phyloP scores from a whole-genome alignment of 768 basidiomycete species.

The Mycena floridula region DNA sequence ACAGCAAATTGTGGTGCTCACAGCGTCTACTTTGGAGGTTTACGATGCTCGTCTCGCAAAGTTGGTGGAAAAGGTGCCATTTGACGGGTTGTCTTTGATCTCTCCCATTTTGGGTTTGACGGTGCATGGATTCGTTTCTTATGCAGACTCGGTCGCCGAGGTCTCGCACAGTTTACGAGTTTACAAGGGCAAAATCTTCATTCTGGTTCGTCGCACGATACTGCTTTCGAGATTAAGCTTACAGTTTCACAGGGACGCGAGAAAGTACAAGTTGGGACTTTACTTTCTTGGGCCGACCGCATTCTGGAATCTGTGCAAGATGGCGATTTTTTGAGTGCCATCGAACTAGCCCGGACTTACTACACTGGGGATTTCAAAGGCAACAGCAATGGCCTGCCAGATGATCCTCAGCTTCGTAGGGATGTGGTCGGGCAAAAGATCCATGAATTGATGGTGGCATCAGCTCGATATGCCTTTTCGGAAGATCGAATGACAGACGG shows the following conservation, averaged over 20 bases:
- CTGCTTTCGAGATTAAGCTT: slow-evolving; percentile 4
- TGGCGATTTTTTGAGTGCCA: slow-evolving; percentile 87
- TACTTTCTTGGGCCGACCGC: slow-evolving; percentile 93
- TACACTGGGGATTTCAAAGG: slow-evolving; percentile 77
- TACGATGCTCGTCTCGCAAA: slow-evolving; percentile 55
- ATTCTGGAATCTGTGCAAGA: slow-evolving; percentile 76
- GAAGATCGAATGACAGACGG: slow-evolving; percentile 90
- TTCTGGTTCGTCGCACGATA: slow-evolving; percentile 55
- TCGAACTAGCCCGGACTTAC: slow-evolving; percentile 79
- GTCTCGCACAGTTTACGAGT: slow-evolving; percentile 67
- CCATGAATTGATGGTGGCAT: slow-evolving; percentile 80
- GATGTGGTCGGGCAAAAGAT: slow-evolving; percentile 69
- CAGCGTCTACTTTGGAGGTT: slow-evolving; percentile 52
- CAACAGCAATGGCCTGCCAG: slow-evolving; percentile 82
- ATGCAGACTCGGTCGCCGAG: slow-evolving; percentile 43
- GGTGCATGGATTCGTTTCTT: slow-evolving; percentile 37
- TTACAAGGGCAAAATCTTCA: slow-evolving; percentile 89
- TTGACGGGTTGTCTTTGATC: slow-evolving; percentile 50
- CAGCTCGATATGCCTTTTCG: slow-evolving; percentile 86
- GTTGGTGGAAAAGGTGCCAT: slow-evolving; percentile 56
- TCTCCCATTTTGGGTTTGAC: slow-evolving; percentile 47
- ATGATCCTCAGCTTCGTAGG: slow-evolving; percentile 49
- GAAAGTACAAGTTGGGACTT: slow-evolving; percentile 71
- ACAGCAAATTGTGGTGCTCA: slow-evolving; percentile 69
- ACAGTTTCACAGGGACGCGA: slow-evolving; percentile 45